Evolutionary conservation across 139 green algal genomes (phyloP), one percentile per base, ranked within the genome.

Genomic region (Gonium pectorale): DNA sequence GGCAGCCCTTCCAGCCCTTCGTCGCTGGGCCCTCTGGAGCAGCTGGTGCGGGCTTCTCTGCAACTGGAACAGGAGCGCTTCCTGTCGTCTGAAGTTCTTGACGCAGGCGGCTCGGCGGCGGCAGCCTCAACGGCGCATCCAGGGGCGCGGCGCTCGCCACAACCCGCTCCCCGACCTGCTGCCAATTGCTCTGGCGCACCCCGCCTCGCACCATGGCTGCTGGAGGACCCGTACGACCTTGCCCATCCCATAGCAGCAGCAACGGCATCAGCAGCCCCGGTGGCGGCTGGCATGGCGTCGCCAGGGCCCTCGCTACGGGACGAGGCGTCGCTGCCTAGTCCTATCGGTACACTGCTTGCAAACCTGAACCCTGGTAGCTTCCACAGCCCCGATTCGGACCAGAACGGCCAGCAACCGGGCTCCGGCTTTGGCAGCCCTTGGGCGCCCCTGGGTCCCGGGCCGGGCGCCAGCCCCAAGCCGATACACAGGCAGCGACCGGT

Each of bases 131-230:
- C 64, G 46, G 64, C 31, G 43, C 26, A 26, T 4, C 5, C 64
- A 44, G 31, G n/a, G n/a, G n/a, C n/a, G n/a, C n/a, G n/a, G n/a
- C n/a, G n/a, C n/a, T n/a, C n/a, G n/a, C n/a, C n/a, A n/a, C n/a
- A n/a, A n/a, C n/a, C n/a, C n/a, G n/a, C n/a, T n/a, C n/a, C n/a
- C n/a, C n/a, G n/a, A n/a, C n/a, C n/a, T n/a, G n/a, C n/a, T 22
- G 46, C 3, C 33, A 71, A 1, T 46, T 33, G 35, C 64, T 33
- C 26, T 26, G 31, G 31, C 8, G 38, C 27, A 44, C 46, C 35
- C 19, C 70, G 33, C 2, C 70, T 79, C 19, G 70, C 70, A 31
- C 70, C 70, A 8, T 79, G 70, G 70, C 31, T 79, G 3, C 70
- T 79, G 15, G 11, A 24, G 1, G 70, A 66, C 46, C 31, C n/a